Conservation (phyloP, 2,329 filamentous ascomycete species). For the Trichophyton simii region DNA sequence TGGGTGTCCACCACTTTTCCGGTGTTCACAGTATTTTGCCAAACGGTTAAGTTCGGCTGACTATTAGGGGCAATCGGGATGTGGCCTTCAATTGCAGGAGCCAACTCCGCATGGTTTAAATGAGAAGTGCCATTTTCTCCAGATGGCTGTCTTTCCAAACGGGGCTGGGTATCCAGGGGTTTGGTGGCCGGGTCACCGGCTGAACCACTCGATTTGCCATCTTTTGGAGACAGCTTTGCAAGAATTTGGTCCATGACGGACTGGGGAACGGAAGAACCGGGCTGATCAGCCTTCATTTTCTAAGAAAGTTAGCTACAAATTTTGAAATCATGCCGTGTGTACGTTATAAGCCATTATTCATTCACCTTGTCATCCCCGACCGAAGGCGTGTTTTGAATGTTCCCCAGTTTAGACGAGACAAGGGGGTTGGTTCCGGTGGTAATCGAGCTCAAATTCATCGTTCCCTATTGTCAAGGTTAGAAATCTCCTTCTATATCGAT, state of each 20-base stretch:
- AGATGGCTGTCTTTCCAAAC: neutral
- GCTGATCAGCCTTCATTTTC: conserved; percentile 38
- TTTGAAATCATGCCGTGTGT: conserved; percentile 3
- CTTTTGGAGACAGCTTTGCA: conserved; percentile 30
- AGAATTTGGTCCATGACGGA: conserved; percentile 53
- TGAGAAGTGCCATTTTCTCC: neutral
- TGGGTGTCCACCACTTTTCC: conserved; percentile 12
- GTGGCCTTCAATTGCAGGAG: neutral
- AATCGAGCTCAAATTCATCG: conserved; percentile 17
- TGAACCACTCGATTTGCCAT: conserved; percentile 14
- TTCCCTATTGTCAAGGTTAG: neutral
- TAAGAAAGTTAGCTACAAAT: conserved; percentile 25
- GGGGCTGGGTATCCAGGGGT: neutral
- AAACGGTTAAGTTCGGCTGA: neutral
- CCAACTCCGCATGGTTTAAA: neutral
- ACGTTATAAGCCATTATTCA: neutral
- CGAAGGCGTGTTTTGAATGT: conserved; percentile 18
- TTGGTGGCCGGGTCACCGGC: neutral
- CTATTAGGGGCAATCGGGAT: neutral
- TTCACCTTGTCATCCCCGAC: conserved; percentile 24
- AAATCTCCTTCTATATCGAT: neutral
- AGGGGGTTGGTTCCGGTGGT: conserved; percentile 22
- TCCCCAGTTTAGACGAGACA: conserved; percentile 25
- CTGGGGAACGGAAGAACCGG: conserved; percentile 2
- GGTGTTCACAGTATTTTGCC: neutral